Base-by-base conservation (phyloP, 1,284 basidiomycete genomes). In the Microbotryum violaceum region DNA sequence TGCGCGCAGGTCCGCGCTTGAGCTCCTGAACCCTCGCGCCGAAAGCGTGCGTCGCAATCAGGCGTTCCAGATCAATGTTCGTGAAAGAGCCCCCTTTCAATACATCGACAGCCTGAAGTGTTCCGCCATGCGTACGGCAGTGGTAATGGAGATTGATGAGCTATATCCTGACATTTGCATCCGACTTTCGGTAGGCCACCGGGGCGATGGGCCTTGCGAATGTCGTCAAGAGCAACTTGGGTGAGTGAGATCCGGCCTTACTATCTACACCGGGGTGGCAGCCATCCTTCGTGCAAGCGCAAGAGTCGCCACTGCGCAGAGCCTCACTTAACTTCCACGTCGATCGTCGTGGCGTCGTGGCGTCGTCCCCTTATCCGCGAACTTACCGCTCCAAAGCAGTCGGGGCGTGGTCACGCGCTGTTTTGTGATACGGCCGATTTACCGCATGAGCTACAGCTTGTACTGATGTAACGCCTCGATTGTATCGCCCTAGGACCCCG, bases 121-220 rank as follows among this genome's bases (percentile, higher is more conserved):
- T 12, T 20, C 3, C 6, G 48, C 27, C 14, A 29, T 49, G 23
- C 14, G 48, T 49, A 23, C 16, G 48, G 10, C 27, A 29, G 14
- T 29, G 48, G 48, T 18, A 16, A 12, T 42, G 37, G 37, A 14
- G 12, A 12, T 42, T 6, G 37, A 42, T 42, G 37, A 42, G 16
- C 37, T 42, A 18, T 33, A 53, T 25, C 51, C 18, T 12, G 16
- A 74, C 74, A 71, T 74, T 72, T 66, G 72, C 74, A 68, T 70
- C 73, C 49, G 70, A 74, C 65, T 73, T 74, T 66, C 70, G 21
- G 25, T 58, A 65, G 64, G 61, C 58, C 5, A 88, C 83, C 74
- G 94, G 94, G 71, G 96, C 96, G 60, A 90, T 97, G 81, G 94
- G 96, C 71, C 86, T 99, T 60, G 96, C 96, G 45, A 89, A 85